Evolutionary conservation across 1,284 basidiomycete species (phyloP).

Genomic region (Vanrija humicola): DNA sequence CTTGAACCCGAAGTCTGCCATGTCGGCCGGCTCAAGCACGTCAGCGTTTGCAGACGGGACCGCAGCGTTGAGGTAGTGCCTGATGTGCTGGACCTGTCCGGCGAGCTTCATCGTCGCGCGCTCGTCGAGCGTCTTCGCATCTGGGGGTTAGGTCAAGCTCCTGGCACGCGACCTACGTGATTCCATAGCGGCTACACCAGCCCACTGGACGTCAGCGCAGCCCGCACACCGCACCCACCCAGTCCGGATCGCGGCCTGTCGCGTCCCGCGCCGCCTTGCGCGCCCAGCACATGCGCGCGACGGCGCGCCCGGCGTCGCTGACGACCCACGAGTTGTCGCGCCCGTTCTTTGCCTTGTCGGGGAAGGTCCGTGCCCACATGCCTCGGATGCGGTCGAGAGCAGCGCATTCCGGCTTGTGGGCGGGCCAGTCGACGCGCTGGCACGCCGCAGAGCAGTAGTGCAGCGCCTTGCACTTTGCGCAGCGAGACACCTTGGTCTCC

Average conservation of each 20-base stretch:
- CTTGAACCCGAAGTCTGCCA: conserved; percentile 39
- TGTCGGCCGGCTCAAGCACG: conserved; percentile 29
- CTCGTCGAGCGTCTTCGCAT: conserved; percentile 8
- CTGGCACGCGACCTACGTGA: conserved; percentile 61
- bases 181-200: conserved; percentile 65
- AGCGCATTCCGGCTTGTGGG: conserved; percentile 71
- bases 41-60: conserved; percentile 1
- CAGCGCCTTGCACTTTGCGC: conserved; percentile 63
- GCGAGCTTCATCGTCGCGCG: conserved; percentile 32
- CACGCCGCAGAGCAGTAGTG: conserved; percentile 70
- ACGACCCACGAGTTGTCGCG: conserved; percentile 53
- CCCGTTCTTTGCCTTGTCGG: conserved; percentile 13
- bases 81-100: conserved; percentile 37
- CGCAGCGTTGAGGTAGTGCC: conserved; percentile 35
- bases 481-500: conserved; percentile 54
- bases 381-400: conserved; percentile 54
- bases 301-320: conserved; percentile 64
- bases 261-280: conserved; percentile 55
- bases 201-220: conserved; percentile 52
- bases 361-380: conserved; percentile 18
- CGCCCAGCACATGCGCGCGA: conserved; percentile 70
- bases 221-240: conserved; percentile 54
- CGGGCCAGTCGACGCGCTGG: conserved; percentile 69
- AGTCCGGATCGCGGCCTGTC: conserved; percentile 51
- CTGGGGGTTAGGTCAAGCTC: conserved; percentile 4